Evolutionary conservation across 1,139 yeast genomes (phyloP), one percentile per base, ranked within the genome.

Genomic region (Geotrichum europaeum): DNA sequence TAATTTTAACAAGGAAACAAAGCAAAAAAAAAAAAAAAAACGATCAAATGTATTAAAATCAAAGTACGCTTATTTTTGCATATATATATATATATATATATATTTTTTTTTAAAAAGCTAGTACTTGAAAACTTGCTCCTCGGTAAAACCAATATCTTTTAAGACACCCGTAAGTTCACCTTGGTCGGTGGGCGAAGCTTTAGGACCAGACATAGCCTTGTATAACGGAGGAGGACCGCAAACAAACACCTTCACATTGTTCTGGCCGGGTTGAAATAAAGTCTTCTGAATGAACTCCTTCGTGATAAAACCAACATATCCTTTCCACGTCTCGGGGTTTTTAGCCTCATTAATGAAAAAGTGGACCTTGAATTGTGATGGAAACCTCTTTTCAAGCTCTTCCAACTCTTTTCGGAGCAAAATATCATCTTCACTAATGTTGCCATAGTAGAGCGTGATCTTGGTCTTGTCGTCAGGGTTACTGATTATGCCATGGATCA

Each of bases 211-310:
- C 68, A 91, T 74, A 67, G 96, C 87, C 68, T 88, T 80, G 81
- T 86, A 84, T 78, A 90, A 66, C 60, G 90, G 89, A 70, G 95
- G 94, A 61, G 97, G 96, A 68, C 97, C 99, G 79, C 98, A 90
- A 67, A 89, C 86, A 73, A 91, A 86, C 66, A 89, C 81, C 76
- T 89, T 85, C 73, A 86, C 79, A 69, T 84, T 80, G 66, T 78
- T 84, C 65, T 83, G 78, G 59, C 86, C 79, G 65, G 83, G 80
- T 66, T 89, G 83, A 69, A 87, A 79, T 61, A 75, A 54, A 75
- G 84, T 75, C 65, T 75, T 74, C 60, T 71, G 65, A 70, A 90
- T 77, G 72, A 80, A 83, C 52, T 87, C 95, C 73, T 87, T 85
- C 69, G 87, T 79, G 71, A 90, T 85, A 78, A 76, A 88, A 45